Base-by-base conservation (phyloP, 2,329 filamentous ascomycete genomes). In the Ophiostoma fasciatum region DNA sequence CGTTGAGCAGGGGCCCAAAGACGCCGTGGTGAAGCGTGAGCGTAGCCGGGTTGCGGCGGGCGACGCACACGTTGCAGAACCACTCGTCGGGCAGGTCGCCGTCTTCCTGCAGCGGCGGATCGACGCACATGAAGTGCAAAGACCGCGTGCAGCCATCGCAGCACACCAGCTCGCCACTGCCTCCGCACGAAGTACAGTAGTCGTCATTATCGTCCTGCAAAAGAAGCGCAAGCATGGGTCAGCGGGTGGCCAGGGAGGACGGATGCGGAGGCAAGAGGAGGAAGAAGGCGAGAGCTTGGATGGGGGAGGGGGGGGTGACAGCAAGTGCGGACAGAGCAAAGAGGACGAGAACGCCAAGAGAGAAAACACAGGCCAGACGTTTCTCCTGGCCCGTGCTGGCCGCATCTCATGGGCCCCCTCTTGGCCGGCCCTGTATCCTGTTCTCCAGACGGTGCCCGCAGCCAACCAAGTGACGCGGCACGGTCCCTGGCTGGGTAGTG, bases 101-200 rank as follows among this genome's bases (percentile, higher is more conserved):
- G 33, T 72, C 68, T 37, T 75, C 67, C 37, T 74, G 67, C 46
- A 84, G 63, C 27, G 83, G 79, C 42, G 88, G 85, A 55, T 92
- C 80, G 46, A 90, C 74, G 55, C 90, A 96, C 41, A 73, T 68
- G 53, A 90, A 84, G 58, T 96, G 90, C 58, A 92, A 94, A 6
- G 87, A 83, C 46, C 83, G 75, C 42, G 78, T 73, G 60, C 90
- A 98, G 43, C 81, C 82, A 60, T 96, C 90, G 57, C 90, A 98
- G 60, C 87, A 94, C 45, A 96, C 69, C 44, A 98, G 71, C 47
- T 84, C 75, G 39, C 88, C 88, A 46, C 74, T 80, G 44, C 80
- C 81, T 50, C 78, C 74, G 60, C 90, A 98, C 31, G 84, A 75
- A 42, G 78, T 78, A 62, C 88, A 98, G 51, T 80, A 79, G 55